A percentile compares a stretch with the other conserved stretches of the same genome.
Evolutionary conservation across 192 early-diverging fungal species (phyloP).

Genomic region (Glomus cerebriforme): DNA sequence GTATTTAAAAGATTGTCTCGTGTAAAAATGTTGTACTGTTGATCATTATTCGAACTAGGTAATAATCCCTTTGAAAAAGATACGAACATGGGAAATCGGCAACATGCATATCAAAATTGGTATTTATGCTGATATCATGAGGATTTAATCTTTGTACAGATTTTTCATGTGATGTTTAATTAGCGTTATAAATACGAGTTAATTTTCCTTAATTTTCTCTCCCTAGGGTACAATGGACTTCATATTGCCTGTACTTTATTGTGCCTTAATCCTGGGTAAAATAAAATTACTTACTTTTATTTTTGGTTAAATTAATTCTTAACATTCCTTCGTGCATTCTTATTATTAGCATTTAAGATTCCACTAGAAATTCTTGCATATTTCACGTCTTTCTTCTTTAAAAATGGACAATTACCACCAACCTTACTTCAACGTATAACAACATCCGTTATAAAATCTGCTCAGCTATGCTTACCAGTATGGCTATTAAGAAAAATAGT

Average conservation of each 20-base stretch:
- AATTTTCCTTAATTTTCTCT: neutral
- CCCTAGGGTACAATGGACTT: neutral
- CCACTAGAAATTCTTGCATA: neutral
- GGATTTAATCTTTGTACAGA: no score
- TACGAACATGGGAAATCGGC: no score
- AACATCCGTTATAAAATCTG: neutral
- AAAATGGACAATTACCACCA: neutral
- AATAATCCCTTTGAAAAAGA: no score
- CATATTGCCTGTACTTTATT: neutral
- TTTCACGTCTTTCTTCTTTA: no score
- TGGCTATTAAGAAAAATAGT: neutral
- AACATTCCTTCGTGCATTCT: neutral
- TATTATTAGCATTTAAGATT: neutral
- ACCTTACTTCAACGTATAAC: neutral
- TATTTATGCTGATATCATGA: no score
- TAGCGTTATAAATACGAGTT: neutral
- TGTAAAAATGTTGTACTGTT: no score
- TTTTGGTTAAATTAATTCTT: neutral
- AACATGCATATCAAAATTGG: no score
- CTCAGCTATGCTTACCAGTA: neutral
- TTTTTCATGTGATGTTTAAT: neutral
- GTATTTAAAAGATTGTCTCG: no score
- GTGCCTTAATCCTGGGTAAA: neutral
- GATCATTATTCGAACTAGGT: no score
- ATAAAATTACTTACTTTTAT: no score